Evolutionary conservation across 139 green algal genomes (phyloP), one percentile per base, ranked within the genome.

Genomic region (Pseudopediastrum boryanum): DNA sequence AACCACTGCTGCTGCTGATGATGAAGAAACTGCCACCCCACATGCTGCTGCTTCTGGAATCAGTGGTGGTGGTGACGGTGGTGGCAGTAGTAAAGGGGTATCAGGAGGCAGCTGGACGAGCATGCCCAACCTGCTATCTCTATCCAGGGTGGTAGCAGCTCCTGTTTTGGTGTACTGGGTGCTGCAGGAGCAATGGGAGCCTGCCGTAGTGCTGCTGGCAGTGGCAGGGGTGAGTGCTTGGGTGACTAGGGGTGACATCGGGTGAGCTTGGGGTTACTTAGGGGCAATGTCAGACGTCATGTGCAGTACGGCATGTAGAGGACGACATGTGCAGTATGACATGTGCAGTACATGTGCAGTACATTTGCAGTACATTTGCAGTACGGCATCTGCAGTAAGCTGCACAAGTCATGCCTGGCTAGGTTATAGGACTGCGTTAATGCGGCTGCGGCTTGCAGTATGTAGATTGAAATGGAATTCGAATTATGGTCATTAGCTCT

Each of bases 81-180:
- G n/a, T n/a, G n/a, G n/a, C n/a, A n/a, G n/a, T n/a, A n/a, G n/a
- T n/a, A n/a, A n/a, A n/a, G n/a, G n/a, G n/a, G 54, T 27, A 27
- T 64, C 54, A 4, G 76, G 76, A 3, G 29, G 51, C 1, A 62
- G 50, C 3, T 51, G 44, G 29, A 52, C 41, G 13, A 66, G 35
- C 25, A 39, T 82, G 29, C 84, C 87, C 58, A 91, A 91, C 71
- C 23, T 80, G 38, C 62, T 91, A 33, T 89, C 84, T 0, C 38
- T 91, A 4, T 78, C 44, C 0, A 39, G 87, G 4, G 78, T 81
- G 1, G 59, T 71, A 0, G 78, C 76, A 19, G 87, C 76, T 2
- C 87, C 84, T 3, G 62, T 77, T 67, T 79, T 88, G 6, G 79
- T 82, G 2, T 71, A 85, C 70, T 67, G 76, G 9, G 84, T 91